Percentiles rank a stretch among this genome's conserved stretches.
These are phyloP conservation scores for Aspergillus fischeri DNA, from an alignment of 2,329 filamentous ascomycete genomes.

Conservation along the genomic window DNA sequence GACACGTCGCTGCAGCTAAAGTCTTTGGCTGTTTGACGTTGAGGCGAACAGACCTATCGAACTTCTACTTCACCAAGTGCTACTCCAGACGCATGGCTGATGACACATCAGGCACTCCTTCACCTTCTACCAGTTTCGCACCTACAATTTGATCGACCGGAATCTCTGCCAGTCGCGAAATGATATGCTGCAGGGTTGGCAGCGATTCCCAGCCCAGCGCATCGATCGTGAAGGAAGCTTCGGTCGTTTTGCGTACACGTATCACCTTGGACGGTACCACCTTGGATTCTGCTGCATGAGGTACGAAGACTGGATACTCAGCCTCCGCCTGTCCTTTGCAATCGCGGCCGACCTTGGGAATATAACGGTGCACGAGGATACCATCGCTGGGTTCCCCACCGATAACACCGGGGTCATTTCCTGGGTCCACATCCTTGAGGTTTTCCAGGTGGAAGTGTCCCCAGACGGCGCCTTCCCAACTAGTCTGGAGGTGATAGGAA, in stretches of 20 bases:
- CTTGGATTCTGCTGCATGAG: conserved; percentile 30
- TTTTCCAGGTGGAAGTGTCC: conserved; percentile 35
- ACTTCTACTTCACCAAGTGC: background rate
- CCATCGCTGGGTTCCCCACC: conserved; percentile 40
- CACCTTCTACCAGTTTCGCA: conserved; percentile 54
- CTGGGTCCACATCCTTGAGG: conserved; percentile 26
- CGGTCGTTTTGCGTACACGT: conserved; percentile 25
- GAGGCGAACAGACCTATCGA: background rate
- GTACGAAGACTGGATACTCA: conserved; percentile 48
- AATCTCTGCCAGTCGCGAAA: conserved; percentile 50
- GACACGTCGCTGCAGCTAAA: background rate
- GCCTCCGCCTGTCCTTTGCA: conserved; percentile 50
- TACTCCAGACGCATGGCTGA: conserved; percentile 10
- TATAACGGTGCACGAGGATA: conserved; percentile 54
- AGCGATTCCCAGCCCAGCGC: conserved; percentile 50
- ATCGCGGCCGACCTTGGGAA: conserved; percentile 51
- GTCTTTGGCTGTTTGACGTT: background rate
- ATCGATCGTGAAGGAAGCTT: conserved; percentile 48
- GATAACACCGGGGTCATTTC: conserved; percentile 17
- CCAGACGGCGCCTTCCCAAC: conserved; percentile 44
- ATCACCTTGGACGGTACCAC: conserved; percentile 23
- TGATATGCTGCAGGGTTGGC: conserved; percentile 59
- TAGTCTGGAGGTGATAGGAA: conserved; percentile 38
- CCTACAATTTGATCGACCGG: conserved; percentile 55
- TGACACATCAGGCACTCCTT: conserved; percentile 44